Evolutionary conservation across 2,329 filamentous ascomycete species (phyloP).

Genomic region (Epichloe brachyelytri): DNA sequence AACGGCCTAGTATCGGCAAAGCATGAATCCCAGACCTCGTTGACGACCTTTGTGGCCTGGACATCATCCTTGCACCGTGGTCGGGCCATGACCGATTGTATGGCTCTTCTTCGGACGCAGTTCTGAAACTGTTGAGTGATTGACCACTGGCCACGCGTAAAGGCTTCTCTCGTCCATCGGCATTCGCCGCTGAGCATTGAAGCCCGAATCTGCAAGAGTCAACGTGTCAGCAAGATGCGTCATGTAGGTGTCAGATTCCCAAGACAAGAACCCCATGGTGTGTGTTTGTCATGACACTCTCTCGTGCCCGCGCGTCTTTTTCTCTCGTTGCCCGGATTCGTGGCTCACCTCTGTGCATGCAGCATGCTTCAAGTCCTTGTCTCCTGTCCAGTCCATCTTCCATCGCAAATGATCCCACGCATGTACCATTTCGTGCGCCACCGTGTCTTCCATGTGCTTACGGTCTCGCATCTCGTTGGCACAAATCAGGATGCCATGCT

Average conservation of each 20-base stretch:
- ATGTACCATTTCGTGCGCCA: conserved; percentile 97
- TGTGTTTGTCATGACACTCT: no score
- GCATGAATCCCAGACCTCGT: conserved; percentile 98
- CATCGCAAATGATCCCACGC: conserved; percentile 88
- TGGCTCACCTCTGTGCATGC: conserved; percentile 75
- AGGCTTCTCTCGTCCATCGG: conserved; percentile 75
- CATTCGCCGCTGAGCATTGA: conserved; percentile 91
- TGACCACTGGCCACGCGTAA: conserved; percentile 73
- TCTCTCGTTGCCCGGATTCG: not conserved
- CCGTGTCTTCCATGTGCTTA: conserved; percentile 79
- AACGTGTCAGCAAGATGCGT: not conserved
- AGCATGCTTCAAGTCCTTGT: conserved; percentile 68
- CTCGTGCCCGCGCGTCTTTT: not conserved
- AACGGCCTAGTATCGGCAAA: conserved; percentile 91
- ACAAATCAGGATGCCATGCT: conserved; percentile 81
- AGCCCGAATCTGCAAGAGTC: conserved; percentile 61
- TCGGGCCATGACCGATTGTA: conserved; percentile 64
- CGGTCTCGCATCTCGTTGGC: conserved; percentile 77
- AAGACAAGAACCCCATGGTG: not conserved
- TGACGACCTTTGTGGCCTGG: conserved; percentile 77
- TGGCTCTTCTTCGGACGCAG: conserved; percentile 73
- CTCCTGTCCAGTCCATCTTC: conserved; percentile 69
- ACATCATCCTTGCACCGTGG: conserved; percentile 74
- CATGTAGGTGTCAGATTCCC: not conserved
- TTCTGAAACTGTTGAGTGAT: conserved; percentile 88